Percentiles rank a stretch among this genome's conserved stretches.
Conservation (phyloP, 2,329 filamentous ascomycete genomes). For the Colletotrichum sojae region DNA sequence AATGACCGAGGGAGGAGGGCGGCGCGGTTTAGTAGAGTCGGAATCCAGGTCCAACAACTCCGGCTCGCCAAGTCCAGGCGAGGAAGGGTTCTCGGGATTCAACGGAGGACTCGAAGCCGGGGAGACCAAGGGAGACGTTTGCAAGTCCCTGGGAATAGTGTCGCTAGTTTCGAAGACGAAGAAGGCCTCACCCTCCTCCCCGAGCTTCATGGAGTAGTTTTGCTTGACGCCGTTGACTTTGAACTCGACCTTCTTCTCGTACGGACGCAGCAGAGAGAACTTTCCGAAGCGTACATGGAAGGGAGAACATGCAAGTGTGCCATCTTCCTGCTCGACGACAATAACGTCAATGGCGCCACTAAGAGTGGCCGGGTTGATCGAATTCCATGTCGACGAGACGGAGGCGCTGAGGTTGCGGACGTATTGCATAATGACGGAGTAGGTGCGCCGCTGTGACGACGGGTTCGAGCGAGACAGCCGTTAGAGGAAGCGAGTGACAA, state of each 20-base stretch:
- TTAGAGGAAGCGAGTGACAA: neutral
- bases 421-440: constrained; percentile 84
- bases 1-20: constrained; percentile 63
- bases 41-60: constrained; percentile 78
- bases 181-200: constrained; percentile 97
- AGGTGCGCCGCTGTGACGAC: constrained; percentile 3
- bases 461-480: constrained; percentile 10
- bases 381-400: constrained; percentile 99
- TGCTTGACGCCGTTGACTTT: constrained; percentile 93
- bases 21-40: constrained; percentile 54
- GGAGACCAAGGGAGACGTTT: constrained; percentile 94
- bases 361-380: constrained; percentile 96
- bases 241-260: constrained; percentile 99
- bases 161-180: constrained; percentile 98
- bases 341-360: constrained; percentile 99
- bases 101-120: constrained; percentile 88
- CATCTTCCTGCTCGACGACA: constrained; percentile 96
- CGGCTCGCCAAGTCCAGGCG: constrained; percentile 73
- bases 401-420: constrained; percentile 95
- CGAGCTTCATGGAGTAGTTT: constrained; percentile 97
- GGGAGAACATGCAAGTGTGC: constrained; percentile 88
- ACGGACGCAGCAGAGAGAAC: constrained; percentile 94
- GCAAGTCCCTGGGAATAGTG: constrained; percentile 90
- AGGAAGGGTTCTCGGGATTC: constrained; percentile 58
- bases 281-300: constrained; percentile 99